phyloP scores from a whole-genome alignment of 768 basidiomycete genomes.

The Mycena filopes region DNA sequence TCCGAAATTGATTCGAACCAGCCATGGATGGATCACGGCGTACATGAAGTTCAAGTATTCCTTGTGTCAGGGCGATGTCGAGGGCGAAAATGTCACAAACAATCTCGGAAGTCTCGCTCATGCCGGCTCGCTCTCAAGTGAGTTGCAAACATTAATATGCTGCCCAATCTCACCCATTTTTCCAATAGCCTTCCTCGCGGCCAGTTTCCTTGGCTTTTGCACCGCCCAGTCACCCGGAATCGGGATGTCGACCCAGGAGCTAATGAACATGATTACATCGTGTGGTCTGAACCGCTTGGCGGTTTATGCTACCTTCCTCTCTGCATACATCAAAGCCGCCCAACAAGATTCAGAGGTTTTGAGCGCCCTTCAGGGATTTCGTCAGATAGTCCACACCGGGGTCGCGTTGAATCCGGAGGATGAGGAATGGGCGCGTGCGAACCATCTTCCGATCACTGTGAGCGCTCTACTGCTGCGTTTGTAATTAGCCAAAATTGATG shows the following conservation, averaged over 20 bases:
- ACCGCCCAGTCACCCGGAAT: conserved; percentile 3
- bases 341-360: not conserved
- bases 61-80: not conserved
- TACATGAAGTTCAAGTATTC: not conserved
- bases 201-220: not conserved
- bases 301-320: not conserved
- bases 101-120: conserved; percentile 4
- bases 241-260: not conserved
- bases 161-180: too few species aligned
- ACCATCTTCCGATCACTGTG: not conserved
- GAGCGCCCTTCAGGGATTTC: not conserved
- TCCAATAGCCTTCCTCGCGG: not conserved
- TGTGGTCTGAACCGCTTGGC: conserved; percentile 5
- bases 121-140: not conserved
- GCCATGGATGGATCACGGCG: not conserved
- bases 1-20: conserved; percentile 3
- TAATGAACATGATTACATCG: not conserved
- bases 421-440: not conserved
- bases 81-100: not conserved
- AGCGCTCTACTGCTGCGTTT: not conserved
- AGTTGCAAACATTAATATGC: not conserved
- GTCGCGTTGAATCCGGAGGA: conserved; percentile 4
- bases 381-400: not conserved
- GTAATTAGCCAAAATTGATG: not conserved
- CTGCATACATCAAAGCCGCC: conserved; percentile 1